A percentile compares a stretch with the other conserved stretches of the same genome.
These are phyloP conservation scores for Setomelanomma holmii DNA, from an alignment of 2,329 filamentous ascomycete genomes.

Conservation along the genomic window DNA sequence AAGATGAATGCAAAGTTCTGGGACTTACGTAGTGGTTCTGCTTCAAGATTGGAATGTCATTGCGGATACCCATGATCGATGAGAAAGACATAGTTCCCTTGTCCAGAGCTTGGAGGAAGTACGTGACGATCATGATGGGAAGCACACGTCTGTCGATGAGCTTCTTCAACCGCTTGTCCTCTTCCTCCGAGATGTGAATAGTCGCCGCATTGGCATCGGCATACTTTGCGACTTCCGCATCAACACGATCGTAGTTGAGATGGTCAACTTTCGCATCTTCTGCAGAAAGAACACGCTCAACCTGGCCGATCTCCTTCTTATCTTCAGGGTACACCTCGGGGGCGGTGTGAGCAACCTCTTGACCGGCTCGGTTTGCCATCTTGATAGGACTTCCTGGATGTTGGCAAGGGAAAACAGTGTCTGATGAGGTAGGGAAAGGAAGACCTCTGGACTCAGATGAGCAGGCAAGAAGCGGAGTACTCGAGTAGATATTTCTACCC, in stretches of 20 bases:
- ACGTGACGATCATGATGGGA: conserved; percentile 74
- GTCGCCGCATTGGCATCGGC: conserved; percentile 57
- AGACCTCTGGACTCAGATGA: conserved; percentile 25
- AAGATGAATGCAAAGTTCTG: neutral
- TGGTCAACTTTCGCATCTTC: conserved; percentile 59
- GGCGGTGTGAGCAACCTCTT: conserved; percentile 23
- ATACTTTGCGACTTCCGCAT: conserved; percentile 76
- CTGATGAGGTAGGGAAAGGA: conserved; percentile 11
- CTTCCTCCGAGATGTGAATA: conserved; percentile 65
- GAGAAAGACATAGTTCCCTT: conserved; percentile 71
- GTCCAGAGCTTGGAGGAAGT: conserved; percentile 73
- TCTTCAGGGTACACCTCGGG: conserved; percentile 23
- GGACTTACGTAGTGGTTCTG: conserved; percentile 35
- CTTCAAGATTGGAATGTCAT: conserved; percentile 45
- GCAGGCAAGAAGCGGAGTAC: conserved; percentile 19
- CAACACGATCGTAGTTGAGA: conserved; percentile 66
- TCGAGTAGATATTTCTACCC: conserved; percentile 33
- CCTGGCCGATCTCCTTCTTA: conserved; percentile 50
- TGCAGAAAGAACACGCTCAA: conserved; percentile 59
- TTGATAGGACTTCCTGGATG: conserved; percentile 18
- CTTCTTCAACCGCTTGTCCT: conserved; percentile 66
- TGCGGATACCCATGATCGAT: conserved; percentile 67
- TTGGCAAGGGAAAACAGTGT: conserved; percentile 16
- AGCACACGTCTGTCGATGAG: conserved; percentile 74
- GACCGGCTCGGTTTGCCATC: conserved; percentile 26